A percentile compares a stretch with the other conserved stretches of the same genome.
These are phyloP conservation scores for Rhododendron vialii DNA, from an alignment of 148 eudicot species.

Conservation along the genomic window DNA sequence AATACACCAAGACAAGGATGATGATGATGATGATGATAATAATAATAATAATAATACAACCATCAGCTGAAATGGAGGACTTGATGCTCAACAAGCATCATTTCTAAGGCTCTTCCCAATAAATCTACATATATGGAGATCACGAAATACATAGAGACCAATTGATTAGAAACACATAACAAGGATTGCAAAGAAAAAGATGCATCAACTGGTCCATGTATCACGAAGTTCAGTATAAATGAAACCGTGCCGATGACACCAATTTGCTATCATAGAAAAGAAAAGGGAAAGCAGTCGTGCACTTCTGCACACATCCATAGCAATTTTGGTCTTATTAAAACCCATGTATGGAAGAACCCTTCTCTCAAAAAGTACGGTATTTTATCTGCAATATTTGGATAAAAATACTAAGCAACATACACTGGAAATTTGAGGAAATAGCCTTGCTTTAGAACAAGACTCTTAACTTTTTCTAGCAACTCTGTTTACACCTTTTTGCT, in stretches of 20 bases:
- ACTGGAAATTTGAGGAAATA: neutral
- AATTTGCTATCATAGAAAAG: neutral
- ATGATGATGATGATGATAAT: neutral
- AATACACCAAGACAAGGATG: neutral
- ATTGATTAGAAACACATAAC: neutral
- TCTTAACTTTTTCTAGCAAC: neutral
- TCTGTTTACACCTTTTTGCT: neutral
- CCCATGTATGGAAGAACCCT: neutral
- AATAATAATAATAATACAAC: neutral
- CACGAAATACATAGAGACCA: neutral
- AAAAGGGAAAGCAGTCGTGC: neutral
- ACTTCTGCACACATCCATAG: neutral
- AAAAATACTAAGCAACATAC: neutral
- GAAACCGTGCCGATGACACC: neutral
- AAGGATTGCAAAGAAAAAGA: neutral
- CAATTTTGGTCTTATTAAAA: neutral
- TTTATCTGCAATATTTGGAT: neutral
- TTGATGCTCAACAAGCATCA: neutral
- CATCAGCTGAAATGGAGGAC: neutral
- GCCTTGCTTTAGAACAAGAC: neutral
- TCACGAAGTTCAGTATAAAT: neutral
- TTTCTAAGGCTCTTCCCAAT: neutral
- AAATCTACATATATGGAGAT: neutral
- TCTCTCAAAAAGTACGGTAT: neutral
- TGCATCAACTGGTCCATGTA: neutral